Base-by-base conservation (phyloP, 805 yeast genomes). In the Scheffersomyces coipomensis region DNA sequence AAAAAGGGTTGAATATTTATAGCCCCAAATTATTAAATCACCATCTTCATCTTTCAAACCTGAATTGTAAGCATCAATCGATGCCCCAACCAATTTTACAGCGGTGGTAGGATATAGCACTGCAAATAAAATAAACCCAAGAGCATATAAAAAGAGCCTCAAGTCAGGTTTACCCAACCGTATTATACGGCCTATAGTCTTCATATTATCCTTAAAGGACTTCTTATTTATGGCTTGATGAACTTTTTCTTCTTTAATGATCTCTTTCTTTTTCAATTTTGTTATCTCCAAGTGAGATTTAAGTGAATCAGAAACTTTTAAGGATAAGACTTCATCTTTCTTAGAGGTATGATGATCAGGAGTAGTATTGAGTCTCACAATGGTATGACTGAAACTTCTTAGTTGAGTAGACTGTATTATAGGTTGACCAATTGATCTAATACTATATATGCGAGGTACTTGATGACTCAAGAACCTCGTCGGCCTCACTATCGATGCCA, bases 21-120 rank as follows among this genome's bases (percentile, higher is more conserved):
- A 69, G 5, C 75, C 75, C 74, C 74, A 68, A 29, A 69, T 67
- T 33, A 69, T 32, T 22, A 69, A 48, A 41, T 60, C 58, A 1
- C 74, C 75, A 18, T 66, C 67, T 2, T 44, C 69, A 44, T 67
- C 73, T 27, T 53, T 57, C 19, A 45, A 35, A 7, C 58, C 56
- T 9, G 56, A 46, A 43, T 66, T 68, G 46, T 64, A 66, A 2
- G 74, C 71, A 47, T 69, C 75, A 17, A 69, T 61, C 3, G 71
- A 63, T 1, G 68, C 59, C 5, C 75, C 75, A 13, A 69, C 73
- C 40, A 69, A 55, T 42, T 67, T 62, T 19, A 69, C 74, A 11
- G 70, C 58, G 1, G 70, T 60, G 2, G 73, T 69, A 2, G 75
- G 75, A 42, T 68, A 69, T 29, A 69, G 46, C 24, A 69, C 74